A percentile compares a stretch with the other conserved stretches of the same genome.
Conservation (phyloP, 768 basidiomycete species). For the Termitomyces heimii region DNA sequence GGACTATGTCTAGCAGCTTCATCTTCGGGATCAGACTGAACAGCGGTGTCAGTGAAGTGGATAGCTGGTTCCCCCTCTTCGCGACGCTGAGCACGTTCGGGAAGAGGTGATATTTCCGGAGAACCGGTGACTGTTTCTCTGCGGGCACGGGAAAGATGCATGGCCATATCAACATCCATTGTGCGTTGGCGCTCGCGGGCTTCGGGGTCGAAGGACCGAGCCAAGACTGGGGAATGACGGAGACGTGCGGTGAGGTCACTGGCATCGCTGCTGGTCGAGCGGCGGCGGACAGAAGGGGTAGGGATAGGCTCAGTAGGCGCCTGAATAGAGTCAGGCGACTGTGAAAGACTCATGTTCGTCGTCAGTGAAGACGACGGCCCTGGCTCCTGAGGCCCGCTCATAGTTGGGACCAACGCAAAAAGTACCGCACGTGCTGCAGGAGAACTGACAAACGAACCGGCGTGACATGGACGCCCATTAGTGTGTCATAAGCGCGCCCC, state of each 20-base stretch:
- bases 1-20: slow-evolving; percentile 13
- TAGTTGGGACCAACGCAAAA: slow-evolving; percentile 8
- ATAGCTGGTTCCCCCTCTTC: slow-evolving; percentile 33
- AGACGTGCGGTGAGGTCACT: slow-evolving; percentile 34
- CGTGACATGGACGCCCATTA: not conserved
- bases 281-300: slow-evolving; percentile 3
- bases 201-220: slow-evolving; percentile 61
- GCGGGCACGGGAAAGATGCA: slow-evolving; percentile 69
- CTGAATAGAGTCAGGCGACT: slow-evolving; percentile 9
- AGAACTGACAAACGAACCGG: not conserved
- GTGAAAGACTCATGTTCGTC: slow-evolving; percentile 4
- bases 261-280: slow-evolving; percentile 24
- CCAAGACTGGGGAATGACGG: slow-evolving; percentile 57
- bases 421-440: too few species aligned
- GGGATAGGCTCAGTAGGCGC: slow-evolving; percentile 4
- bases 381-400: slow-evolving; percentile 8
- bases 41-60: slow-evolving; percentile 14
- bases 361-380: slow-evolving; percentile 3
- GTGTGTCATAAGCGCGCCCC: slow-evolving; percentile 36
- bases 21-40: slow-evolving; percentile 13
- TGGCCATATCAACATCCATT: slow-evolving; percentile 93
- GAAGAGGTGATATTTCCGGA: slow-evolving; percentile 24
- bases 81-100: slow-evolving; percentile 1
- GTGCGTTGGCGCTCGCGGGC: slow-evolving; percentile 83
- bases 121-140: slow-evolving; percentile 48